Evolutionary conservation across 805 yeast species (phyloP).

Genomic region (Yamadazyma olivae): DNA sequence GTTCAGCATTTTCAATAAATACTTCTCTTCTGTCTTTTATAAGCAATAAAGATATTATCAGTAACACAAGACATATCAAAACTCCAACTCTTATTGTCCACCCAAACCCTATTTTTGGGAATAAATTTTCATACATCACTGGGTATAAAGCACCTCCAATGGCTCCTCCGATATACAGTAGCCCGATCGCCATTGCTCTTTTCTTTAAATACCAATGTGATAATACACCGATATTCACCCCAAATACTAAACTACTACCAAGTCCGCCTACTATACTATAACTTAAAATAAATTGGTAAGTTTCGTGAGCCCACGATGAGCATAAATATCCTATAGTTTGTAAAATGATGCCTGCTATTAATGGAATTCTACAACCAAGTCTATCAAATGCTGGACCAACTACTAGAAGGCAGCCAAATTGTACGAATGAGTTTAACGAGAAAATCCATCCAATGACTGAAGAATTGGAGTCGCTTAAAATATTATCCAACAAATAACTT

Average conservation of each 20-base stretch:
- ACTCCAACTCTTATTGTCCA: conserved; percentile 28
- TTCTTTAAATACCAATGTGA: conserved; percentile 22
- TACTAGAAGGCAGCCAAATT: conserved; percentile 21
- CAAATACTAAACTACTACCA: conserved; percentile 23
- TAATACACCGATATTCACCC: conserved; percentile 19
- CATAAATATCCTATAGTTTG: conserved; percentile 19
- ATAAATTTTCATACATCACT: conserved; percentile 21
- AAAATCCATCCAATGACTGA: conserved; percentile 28
- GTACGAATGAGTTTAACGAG: conserved; percentile 22
- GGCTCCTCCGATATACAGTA: conserved; percentile 29
- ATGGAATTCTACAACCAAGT: conserved; percentile 21
- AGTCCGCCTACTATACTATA: conserved; percentile 23
- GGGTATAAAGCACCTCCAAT: conserved; percentile 29
- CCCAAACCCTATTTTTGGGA: conserved; percentile 26
- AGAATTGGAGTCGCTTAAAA: conserved; percentile 12
- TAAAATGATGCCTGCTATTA: conserved; percentile 17
- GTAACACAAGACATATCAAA: conserved; percentile 18
- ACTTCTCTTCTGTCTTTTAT: conserved; percentile 19
- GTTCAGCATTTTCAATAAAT: conserved; percentile 6
- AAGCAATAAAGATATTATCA: conserved; percentile 14
- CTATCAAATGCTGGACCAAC: conserved; percentile 26
- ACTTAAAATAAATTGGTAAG: conserved; percentile 24
- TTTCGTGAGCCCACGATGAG: conserved; percentile 16
- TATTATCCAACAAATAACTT: conserved; percentile 14
- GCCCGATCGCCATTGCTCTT: conserved; percentile 26